Evolutionary conservation across 1,284 basidiomycete genomes (phyloP), one percentile per base, ranked within the genome.

Genomic region (Ustilago tritici): DNA sequence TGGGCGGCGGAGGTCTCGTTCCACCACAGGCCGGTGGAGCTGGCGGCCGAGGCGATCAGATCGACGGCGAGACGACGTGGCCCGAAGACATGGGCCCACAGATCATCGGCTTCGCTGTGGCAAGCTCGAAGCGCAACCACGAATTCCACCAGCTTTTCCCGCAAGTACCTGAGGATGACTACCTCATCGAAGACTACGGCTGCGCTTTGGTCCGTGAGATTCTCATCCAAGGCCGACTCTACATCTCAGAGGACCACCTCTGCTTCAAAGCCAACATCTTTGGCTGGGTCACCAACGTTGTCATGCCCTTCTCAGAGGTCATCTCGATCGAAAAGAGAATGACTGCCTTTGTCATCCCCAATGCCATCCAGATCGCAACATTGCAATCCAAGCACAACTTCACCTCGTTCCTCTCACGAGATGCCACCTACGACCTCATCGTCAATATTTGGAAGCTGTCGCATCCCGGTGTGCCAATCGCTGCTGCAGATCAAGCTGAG

Each of bases 191-290:
- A 97, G 96, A 98, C 86, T 99, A 99, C 81, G 95, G 96, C 3
- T 99, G 97, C 86, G 97, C 96, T 0, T 87, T 98, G 14, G 94
- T 97, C 83, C 91, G 95, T 61, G 97, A 99, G 86, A 98, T 99
- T 78, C 89, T 99, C 34, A 93, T 98, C 36, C 96, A 99, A 88
- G 96, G 96, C 4, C 90, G 96, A 4, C 86, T 99, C 59, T 99
- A 99, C 87, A 94, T 99, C 31, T 98, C 95, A 1, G 97, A 99
- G 87, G 96, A 98, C 87, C 95, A 98, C 85, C 90, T 98, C 17
- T 98, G 94, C 88, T 99, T 99, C 89, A 93, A 99, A 84, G 95
- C 97, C 28, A 99, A 98, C 86, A 98, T 99, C 61, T 97, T 99
- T 87, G 96, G 96, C 53, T 99, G 96, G 96, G 93, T 98, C 65